These are phyloP conservation scores for Spathaspora passalidarum DNA, from an alignment of 805 yeast genomes.

Conservation along the genomic window DNA sequence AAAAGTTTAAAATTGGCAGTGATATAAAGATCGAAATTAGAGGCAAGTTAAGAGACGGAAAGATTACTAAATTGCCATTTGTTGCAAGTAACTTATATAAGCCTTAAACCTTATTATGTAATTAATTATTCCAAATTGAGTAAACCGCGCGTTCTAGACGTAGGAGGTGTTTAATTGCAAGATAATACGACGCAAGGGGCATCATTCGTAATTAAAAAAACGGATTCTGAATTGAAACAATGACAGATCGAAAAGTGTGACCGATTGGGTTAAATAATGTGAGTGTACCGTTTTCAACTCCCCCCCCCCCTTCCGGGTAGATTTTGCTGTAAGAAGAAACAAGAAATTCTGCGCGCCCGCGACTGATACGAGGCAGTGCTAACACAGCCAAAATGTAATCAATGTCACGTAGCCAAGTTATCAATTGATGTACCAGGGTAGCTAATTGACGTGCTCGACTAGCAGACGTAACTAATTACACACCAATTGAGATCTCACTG, in stretches of 20 bases:
- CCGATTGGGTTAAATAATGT: background rate
- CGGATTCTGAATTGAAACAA: too few species aligned
- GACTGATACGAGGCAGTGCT: too few species aligned
- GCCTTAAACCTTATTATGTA: constrained; percentile 1
- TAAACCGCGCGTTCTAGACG: too few species aligned
- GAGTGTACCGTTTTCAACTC: background rate
- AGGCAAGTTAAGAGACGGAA: constrained; percentile 76
- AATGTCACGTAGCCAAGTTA: too few species aligned
- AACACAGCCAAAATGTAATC: too few species aligned
- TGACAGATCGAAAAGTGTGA: background rate
- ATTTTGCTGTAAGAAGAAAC: background rate
- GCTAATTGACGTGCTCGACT: too few species aligned
- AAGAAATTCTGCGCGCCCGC: background rate
- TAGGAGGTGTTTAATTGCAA: too few species aligned
- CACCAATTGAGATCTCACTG: too few species aligned
- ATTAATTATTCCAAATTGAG: background rate
- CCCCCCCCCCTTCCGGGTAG: background rate
- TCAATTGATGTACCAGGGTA: too few species aligned
- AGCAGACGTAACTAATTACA: too few species aligned
- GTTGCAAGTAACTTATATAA: constrained; percentile 33
- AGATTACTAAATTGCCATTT: constrained; percentile 81
- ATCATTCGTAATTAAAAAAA: background rate
- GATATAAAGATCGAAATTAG: constrained; percentile 72
- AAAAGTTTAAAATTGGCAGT: constrained; percentile 73
- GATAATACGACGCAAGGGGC: background rate